Base-by-base conservation (phyloP, 208 protist species). In the Wallacemonas sp. region DNA sequence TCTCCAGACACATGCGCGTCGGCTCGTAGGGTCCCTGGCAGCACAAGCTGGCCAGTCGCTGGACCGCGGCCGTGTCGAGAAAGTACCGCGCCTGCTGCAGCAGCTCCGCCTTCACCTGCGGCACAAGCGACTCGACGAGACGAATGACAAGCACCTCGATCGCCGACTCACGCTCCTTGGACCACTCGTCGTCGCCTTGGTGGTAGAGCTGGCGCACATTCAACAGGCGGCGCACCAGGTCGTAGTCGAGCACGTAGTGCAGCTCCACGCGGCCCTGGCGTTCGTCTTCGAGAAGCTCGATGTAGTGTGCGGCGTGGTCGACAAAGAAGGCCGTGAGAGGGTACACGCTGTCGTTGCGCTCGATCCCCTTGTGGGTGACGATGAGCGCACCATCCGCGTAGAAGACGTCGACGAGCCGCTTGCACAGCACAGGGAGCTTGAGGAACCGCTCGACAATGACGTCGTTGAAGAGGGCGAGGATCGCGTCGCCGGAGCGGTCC, bases 381-480 rank as follows among this genome's bases (percentile, higher is more conserved):
- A 95, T 89, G 1, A 93, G 71, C 48, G 88, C 79, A 12, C 90
- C 90, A 34, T 91, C 81, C 2, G 80, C 72, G 68, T 85, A 93
- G 66, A 95, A 93, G 11, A 91, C 57, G 12, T 95, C 81, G 11
- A 93, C 71, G 1, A 90, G 62, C 41, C 78, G 74, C 57, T 76
- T 89, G 34, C 73, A 74, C 0, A 95, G 70, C 1, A 92, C 48
- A n/a, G 90, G 90, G 19, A 89, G 65, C 44, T 81, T 77, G 21
- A 80, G 72, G 72, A 92, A 95, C 73, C 89, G 75, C 49, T 92
- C 86, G 23, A 90, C 85, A 66, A 93, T 83, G 2, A 80, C 90
- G 41, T 86, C 75, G 44, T 88, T 90, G 66, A 93, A 93, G 23
- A 93, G 75, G 9, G 61, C 58, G 16, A 93, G 27, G 38, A 94